Conservation (phyloP, 139 green algal genomes). For the Bryopsis sp. region DNA sequence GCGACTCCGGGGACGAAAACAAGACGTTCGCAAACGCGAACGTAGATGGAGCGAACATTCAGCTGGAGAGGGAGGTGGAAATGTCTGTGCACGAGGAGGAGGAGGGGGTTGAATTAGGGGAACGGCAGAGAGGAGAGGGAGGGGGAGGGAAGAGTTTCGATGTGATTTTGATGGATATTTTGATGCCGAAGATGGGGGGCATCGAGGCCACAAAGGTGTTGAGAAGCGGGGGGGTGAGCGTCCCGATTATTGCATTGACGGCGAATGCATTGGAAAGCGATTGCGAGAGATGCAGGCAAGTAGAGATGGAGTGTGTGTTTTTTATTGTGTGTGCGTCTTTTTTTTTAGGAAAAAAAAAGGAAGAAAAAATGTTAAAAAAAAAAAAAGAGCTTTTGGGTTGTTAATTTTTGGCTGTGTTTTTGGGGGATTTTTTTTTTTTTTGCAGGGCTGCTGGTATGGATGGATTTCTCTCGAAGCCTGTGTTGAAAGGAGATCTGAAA, state of each 20-base stretch:
- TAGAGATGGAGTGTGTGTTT: too few species aligned
- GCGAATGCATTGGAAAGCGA: conserved; percentile 59
- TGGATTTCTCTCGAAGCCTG: conserved; percentile 78
- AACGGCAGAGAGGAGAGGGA: not conserved
- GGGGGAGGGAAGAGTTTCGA: conserved; percentile 29
- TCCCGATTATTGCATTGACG: conserved; percentile 87
- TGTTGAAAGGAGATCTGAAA: conserved; percentile 58
- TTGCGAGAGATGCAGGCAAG: not conserved
- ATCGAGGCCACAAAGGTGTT: conserved; percentile 67
- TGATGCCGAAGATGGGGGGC: conserved; percentile 85
- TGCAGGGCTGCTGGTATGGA: conserved; percentile 75
- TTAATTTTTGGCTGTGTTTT: not conserved
- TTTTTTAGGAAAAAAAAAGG: too few species aligned
- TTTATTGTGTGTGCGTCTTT: too few species aligned
- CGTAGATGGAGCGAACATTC: too few species aligned
- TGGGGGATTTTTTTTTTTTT: too few species aligned
- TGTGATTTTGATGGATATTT: conserved; percentile 77
- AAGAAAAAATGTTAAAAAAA: too few species aligned
- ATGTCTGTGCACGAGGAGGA: conserved; percentile 42
- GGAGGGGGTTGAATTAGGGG: conserved; percentile 21
- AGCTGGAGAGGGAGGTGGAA: conserved; percentile 26
- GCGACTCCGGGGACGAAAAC: too few species aligned
- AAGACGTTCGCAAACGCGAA: too few species aligned
- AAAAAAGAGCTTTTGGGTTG: not conserved
- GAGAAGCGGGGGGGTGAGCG: conserved; percentile 30